Conservation (phyloP, 495 filamentous ascomycete genomes). For the Penicillium antarcticum region DNA sequence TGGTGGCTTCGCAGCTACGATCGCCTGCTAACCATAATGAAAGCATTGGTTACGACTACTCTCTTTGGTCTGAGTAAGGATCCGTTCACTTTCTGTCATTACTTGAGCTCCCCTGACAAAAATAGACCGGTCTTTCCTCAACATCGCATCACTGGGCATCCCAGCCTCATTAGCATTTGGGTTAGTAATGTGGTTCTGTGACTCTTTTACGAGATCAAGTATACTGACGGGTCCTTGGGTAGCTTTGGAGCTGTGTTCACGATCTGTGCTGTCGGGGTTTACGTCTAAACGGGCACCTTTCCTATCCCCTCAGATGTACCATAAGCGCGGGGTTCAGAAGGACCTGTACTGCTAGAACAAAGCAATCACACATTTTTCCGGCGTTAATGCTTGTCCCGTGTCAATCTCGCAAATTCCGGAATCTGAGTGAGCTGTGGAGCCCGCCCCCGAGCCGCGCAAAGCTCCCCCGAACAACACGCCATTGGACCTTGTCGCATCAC, state of each 20-base stretch:
- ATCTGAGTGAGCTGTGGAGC: slow-evolving; percentile 1
- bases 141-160: slow-evolving; percentile 72
- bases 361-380: slow-evolving; percentile 19
- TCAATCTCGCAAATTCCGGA: slow-evolving; percentile 1
- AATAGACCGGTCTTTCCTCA: slow-evolving; percentile 80
- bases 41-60: slow-evolving; percentile 61
- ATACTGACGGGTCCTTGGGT: slow-evolving; percentile 10
- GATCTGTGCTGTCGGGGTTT: slow-evolving; percentile 98
- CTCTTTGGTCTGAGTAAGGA: slow-evolving; percentile 80
- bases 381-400: slow-evolving; percentile 5
- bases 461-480: too few relatives aligned
- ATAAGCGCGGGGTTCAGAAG: slow-evolving; percentile 32
- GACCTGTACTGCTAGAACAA: slow-evolving; percentile 37
- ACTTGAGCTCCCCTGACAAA: slow-evolving; percentile 9
- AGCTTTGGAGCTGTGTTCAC: slow-evolving; percentile 96
- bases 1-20: neutral
- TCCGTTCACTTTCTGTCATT: neutral
- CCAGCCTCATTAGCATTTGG: slow-evolving; percentile 87
- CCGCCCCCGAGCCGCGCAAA: slow-evolving; percentile 8
- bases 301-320: slow-evolving; percentile 34
- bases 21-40: slow-evolving; percentile 15
- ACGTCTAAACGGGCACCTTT: slow-evolving; percentile 69
- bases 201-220: neutral
- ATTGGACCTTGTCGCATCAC: too few relatives aligned
- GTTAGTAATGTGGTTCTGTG: slow-evolving; percentile 50